Percentiles rank a stretch among this genome's conserved stretches.
Conservation (phyloP, 768 basidiomycete species). For the Podaxis rugospora region DNA sequence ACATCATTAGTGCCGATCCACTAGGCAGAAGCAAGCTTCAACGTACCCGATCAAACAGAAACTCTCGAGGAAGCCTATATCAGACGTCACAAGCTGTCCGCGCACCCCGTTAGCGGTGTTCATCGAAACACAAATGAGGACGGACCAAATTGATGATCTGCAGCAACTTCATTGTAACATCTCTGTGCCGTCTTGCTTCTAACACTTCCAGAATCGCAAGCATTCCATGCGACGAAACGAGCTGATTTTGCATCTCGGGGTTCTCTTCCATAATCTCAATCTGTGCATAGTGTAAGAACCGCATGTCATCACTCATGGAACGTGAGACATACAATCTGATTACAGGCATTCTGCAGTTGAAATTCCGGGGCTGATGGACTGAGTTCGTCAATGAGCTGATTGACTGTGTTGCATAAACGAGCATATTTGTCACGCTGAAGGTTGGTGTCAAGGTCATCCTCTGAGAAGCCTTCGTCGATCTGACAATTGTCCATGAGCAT, state of each 20-base stretch:
- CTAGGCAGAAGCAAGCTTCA: not conserved
- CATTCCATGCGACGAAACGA: constrained; percentile 93
- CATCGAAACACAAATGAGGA: constrained; percentile 1
- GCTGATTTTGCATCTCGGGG: constrained; percentile 82
- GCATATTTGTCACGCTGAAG: constrained; percentile 93
- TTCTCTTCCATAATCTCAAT: constrained; percentile 70
- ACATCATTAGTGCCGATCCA: constrained; percentile 9
- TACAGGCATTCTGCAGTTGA: constrained; percentile 78
- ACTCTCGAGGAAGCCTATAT: constrained; percentile 86
- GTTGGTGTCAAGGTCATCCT: constrained; percentile 90
- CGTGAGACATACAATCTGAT: constrained; percentile 68
- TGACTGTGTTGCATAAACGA: constrained; percentile 75
- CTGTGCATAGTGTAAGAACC: constrained; percentile 33
- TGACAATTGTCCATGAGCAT: constrained; percentile 18
- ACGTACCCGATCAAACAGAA: constrained; percentile 87
- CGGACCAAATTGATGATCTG: constrained; percentile 86
- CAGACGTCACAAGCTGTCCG: constrained; percentile 56
- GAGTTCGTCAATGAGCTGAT: constrained; percentile 82
- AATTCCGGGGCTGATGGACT: constrained; percentile 79
- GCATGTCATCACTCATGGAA: not conserved
- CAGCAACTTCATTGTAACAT: constrained; percentile 80
- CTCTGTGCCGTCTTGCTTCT: constrained; percentile 81
- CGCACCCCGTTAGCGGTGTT: constrained; percentile 24
- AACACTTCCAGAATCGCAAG: constrained; percentile 91
- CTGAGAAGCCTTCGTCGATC: constrained; percentile 92